These are phyloP conservation scores for Extremus antarcticus DNA, from an alignment of 495 filamentous ascomycete genomes.

Conservation along the genomic window DNA sequence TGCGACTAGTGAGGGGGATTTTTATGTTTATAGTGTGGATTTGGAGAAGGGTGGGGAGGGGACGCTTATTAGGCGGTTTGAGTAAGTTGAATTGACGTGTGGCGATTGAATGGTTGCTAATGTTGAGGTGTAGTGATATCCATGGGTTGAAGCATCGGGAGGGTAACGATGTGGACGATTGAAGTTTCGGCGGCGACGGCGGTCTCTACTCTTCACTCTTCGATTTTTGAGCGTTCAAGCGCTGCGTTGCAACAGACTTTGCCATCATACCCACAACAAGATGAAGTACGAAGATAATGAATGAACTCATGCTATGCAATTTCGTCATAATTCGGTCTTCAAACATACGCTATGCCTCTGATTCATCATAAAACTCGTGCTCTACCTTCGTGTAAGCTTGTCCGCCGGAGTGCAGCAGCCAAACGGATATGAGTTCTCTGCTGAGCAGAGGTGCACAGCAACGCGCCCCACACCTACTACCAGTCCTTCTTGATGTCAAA, in stretches of 20 bases:
- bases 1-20: slow-evolving; percentile 87
- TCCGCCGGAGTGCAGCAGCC: no score
- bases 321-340: no score
- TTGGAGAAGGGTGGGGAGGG: slow-evolving; percentile 95
- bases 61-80: slow-evolving; percentile 73
- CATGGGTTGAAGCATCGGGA: slow-evolving; percentile 13
- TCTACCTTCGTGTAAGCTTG: no score
- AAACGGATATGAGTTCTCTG: no score
- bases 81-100: slow-evolving; percentile 25
- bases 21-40: slow-evolving; percentile 91
- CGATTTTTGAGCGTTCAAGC: slow-evolving; percentile 15
- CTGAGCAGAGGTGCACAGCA: no score
- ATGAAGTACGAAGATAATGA: no score
- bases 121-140: slow-evolving; percentile 6
- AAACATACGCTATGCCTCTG: no score
- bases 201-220: neutral
- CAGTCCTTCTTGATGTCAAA: slow-evolving; percentile 95
- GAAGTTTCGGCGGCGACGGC: neutral
- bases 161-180: slow-evolving; percentile 13
- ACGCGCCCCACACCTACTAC: no score
- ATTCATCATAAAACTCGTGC: no score
- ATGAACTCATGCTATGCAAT: no score
- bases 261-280: no score
- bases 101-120: neutral
- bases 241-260: no score